A percentile compares a stretch with the other conserved stretches of the same genome.
phyloP scores from a whole-genome alignment of 2,329 filamentous ascomycete genomes.

The Paraconiothyrium brasiliense region DNA sequence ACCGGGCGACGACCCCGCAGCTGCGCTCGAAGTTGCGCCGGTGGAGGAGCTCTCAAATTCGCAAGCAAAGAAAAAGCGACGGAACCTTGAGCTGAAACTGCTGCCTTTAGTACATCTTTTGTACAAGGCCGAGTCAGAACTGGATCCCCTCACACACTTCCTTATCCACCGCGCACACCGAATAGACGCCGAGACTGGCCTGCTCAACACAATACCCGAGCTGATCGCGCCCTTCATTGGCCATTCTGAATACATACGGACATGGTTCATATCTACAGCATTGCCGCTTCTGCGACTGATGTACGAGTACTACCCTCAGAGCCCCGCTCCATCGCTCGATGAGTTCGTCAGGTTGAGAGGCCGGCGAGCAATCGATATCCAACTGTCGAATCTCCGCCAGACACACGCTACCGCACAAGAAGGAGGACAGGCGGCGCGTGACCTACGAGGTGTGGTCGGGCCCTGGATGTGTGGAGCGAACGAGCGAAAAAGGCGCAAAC shows the following conservation, averaged over 20 bases:
- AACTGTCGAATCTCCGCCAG: slow-evolving; percentile 57
- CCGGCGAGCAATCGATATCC: slow-evolving; percentile 65
- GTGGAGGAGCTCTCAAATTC: slow-evolving; percentile 69
- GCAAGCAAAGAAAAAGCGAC: slow-evolving; percentile 70
- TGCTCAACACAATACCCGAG: slow-evolving; percentile 73
- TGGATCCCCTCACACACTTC: slow-evolving; percentile 70
- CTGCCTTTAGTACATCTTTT: slow-evolving; percentile 64
- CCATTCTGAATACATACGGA: slow-evolving; percentile 67
- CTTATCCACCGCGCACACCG: slow-evolving; percentile 73
- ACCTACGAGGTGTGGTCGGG: slow-evolving; percentile 73
- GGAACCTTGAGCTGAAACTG: slow-evolving; percentile 65
- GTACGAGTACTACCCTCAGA: slow-evolving; percentile 72
- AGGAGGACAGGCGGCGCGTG: slow-evolving; percentile 63
- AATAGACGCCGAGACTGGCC: slow-evolving; percentile 76
- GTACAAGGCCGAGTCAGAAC: slow-evolving; percentile 57
- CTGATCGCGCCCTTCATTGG: slow-evolving; percentile 74
- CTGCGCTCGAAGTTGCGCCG: slow-evolving; percentile 62
- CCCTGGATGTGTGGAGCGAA: slow-evolving; percentile 76
- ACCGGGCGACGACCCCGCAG: slow-evolving; percentile 46
- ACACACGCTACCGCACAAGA: slow-evolving; percentile 20
- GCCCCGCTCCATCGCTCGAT: slow-evolving; percentile 64
- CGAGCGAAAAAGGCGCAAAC: slow-evolving; percentile 64
- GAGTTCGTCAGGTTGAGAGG: slow-evolving; percentile 72
- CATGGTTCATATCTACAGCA: slow-evolving; percentile 74
- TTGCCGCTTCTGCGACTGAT: slow-evolving; percentile 75